phyloP scores from a whole-genome alignment of 2,329 filamentous ascomycete species.

The Achaetomium macrosporum region DNA sequence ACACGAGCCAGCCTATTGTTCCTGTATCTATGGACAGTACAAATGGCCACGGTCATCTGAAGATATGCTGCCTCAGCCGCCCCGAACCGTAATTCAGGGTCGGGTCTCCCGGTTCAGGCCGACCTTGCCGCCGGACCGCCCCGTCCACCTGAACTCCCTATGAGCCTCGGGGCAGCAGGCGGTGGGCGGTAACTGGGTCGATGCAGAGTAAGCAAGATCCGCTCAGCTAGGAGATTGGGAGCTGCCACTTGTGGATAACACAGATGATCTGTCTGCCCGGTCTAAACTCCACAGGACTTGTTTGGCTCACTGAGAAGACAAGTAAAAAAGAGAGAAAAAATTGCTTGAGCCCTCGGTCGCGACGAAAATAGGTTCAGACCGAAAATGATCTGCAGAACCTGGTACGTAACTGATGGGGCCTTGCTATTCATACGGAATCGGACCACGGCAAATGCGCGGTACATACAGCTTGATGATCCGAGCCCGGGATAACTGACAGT shows the following conservation, averaged over 20 bases:
- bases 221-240: neutral
- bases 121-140: constrained; percentile 3
- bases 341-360: no score
- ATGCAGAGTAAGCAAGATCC: constrained; percentile 4
- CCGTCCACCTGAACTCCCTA: neutral
- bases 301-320: no score
- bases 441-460: no score
- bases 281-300: no score
- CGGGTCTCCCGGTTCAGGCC: neutral
- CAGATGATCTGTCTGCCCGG: no score
- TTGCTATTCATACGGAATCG: no score
- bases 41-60: neutral
- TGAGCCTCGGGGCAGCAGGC: neutral
- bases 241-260: no score
- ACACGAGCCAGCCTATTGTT: no score
- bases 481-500: no score
- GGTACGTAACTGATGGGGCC: neutral
- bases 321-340: no score
- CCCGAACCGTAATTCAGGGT: neutral
- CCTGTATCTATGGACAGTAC: no score
- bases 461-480: no score
- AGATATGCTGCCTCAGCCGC: neutral
- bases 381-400: constrained; percentile 9
- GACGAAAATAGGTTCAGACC: constrained; percentile 8
- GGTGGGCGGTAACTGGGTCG: neutral